These are phyloP conservation scores for Hemisphaericaspora xylofermentans DNA, from an alignment of 1,139 yeast genomes.

Conservation along the genomic window DNA sequence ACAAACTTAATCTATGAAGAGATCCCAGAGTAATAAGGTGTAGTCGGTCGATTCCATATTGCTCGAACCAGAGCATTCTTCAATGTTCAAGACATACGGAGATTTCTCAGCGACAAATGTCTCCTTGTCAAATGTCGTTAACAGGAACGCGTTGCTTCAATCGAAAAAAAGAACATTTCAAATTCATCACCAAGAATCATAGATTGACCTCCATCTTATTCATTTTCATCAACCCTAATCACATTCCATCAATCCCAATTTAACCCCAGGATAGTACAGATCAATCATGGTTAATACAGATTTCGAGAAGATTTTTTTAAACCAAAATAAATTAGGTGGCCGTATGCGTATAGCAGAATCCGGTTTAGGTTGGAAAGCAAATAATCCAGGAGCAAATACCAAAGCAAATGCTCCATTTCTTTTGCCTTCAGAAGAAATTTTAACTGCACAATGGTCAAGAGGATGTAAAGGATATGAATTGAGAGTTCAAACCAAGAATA, in stretches of 20 bases:
- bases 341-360: conserved; percentile 92
- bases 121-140: conserved; percentile 5
- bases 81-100: too few relatives aligned
- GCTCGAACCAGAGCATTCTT: too few relatives aligned
- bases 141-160: conserved; percentile 7
- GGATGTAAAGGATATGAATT: conserved; percentile 91
- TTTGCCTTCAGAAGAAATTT: conserved; percentile 79
- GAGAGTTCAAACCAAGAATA: conserved; percentile 83
- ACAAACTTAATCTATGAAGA: too few relatives aligned
- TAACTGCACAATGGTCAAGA: conserved; percentile 85
- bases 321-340: conserved; percentile 82
- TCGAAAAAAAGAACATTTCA: conserved; percentile 1
- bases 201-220: background rate
- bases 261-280: background rate
- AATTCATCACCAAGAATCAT: conserved; percentile 1
- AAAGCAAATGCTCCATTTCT: conserved; percentile 68
- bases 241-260: too few relatives aligned
- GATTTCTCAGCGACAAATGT: conserved; percentile 1
- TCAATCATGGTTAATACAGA: conserved; percentile 49
- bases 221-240: background rate
- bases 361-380: conserved; percentile 95
- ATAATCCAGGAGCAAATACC: conserved; percentile 18
- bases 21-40: too few relatives aligned
- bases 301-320: conserved; percentile 83
- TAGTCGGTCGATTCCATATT: too few relatives aligned